Evolutionary conservation across 805 yeast genomes (phyloP), one percentile per base, ranked within the genome.

Genomic region (Wickerhamomyces chambardii): DNA sequence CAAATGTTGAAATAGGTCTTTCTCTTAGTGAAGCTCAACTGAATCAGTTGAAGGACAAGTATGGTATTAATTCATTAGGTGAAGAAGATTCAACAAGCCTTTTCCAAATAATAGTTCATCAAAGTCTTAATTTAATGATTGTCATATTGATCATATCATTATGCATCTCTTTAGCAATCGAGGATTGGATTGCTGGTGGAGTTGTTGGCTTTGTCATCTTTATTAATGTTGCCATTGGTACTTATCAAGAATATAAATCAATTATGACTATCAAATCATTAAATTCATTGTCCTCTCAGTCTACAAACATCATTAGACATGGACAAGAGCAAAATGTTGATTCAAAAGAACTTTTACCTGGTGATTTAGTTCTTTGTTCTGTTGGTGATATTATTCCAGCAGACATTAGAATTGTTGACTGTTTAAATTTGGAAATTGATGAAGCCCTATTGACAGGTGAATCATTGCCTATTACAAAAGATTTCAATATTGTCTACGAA

Each of bases 131-230:
- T 50, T 90, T 92, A 32, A 82, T 82, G 92, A 76, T 81, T 33
- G 56, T 82, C 43, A 90, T 82, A 8, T 63, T 81, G 43, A 57
- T 81, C 35, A 78, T 79, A 27, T 74, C 85, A 15, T 73, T 78
- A 82, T 55, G 75, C 16, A 78, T 82, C 34, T 78, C 89, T 5
- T 66, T 81, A 33, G 87, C 81, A 16, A 78, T 83, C 43, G 64
- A 66, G 38, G 90, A 83, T 53, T 82, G 84, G 81, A 83, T 82
- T 43, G 76, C 85, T 8, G 92, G 87, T 33, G 92, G 90, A 36
- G 90, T 83, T 25, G 78, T 82, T 51, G 76, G 73, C 2, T 78
- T 72, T 32, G 89, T 83, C 17, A 73, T 83, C 22, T 52, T 55
- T 24, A 64, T 82, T 37, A 82, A 82, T 49, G 74, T 82, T 27